Base-by-base conservation (phyloP, 139 green algal genomes). In the Chlamydomonas sp. region DNA sequence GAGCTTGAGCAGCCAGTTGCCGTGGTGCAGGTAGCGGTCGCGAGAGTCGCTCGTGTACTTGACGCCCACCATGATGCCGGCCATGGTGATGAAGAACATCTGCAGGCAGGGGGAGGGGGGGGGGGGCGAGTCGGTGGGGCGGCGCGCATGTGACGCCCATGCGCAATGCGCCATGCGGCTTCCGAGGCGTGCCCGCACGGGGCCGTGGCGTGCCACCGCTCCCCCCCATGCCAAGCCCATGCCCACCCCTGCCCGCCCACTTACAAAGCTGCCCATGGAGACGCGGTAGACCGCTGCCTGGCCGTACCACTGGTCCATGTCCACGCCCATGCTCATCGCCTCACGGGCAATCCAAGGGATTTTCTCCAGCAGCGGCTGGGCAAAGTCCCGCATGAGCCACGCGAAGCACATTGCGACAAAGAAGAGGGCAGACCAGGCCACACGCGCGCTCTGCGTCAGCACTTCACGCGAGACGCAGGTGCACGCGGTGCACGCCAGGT, bases 221-320 rank as follows among this genome's bases (percentile, higher is more conserved):
- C 13, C 43, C 13, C 43, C 43, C 13, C 43, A 54, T 26, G 31
- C 10, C 50, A 8, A 35, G 50, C 50, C 50, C 50, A 61, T 8
- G 4, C n/a, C n/a, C n/a, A n/a, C n/a, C n/a, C n/a, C n/a, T n/a
- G 36, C 28, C n/a, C n/a, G n/a, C n/a, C n/a, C 2, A 78, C 83
- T 89, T 67, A 95, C 84, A 73, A 92, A 95, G 71, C 91, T 97
- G 49, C 93, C 94, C 76, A 98, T 84, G 74, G 79, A 91, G 71
- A 99, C 73, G 24, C 94, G 85, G 69, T 97, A 97, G 2, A 98
- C 94, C 8, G 94, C 94, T 72, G 98, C 93, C 76, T 90, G 84
- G 0, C 95, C 93, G 75, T 92, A 98, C 88, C 90, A 98, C 54
- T 84, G 74, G 50, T 95, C 79, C 33, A 68, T 66, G 34, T 78